These are phyloP conservation scores for Eimeria sp. DNA, from an alignment of 169 alveolate genomes.

Conservation along the genomic window DNA sequence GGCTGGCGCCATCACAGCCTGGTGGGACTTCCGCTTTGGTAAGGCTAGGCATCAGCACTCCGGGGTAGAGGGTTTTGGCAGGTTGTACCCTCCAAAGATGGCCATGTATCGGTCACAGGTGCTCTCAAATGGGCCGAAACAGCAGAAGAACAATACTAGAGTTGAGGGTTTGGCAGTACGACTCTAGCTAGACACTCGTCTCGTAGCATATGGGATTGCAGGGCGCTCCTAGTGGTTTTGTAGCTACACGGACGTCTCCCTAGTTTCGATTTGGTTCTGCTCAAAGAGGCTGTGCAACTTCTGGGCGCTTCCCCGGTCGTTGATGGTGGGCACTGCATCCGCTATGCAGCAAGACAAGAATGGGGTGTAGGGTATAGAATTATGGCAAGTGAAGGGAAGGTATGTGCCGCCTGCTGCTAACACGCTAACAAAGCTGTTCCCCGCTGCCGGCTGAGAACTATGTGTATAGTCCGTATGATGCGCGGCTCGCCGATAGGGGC, in stretches of 20 bases:
- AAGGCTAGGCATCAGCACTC: not conserved
- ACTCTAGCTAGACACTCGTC: not conserved
- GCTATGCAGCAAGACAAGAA: slow-evolving; percentile 33
- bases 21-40: not conserved
- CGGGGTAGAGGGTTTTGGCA: not conserved
- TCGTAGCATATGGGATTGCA: not conserved
- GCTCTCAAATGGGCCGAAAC: slow-evolving; percentile 28
- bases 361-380: not conserved
- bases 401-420: not conserved
- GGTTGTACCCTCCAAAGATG: not conserved
- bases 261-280: not conserved
- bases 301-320: slow-evolving; percentile 35
- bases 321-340: slow-evolving; percentile 56
- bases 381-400: not conserved
- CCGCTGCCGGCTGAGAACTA: not conserved
- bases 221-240: not conserved
- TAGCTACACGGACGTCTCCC: not conserved
- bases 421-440: not conserved
- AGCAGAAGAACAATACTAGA: not conserved
- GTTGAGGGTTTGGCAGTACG: not conserved
- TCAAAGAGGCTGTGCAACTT: not conserved
- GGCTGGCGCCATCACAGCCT: not conserved
- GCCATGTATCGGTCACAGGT: not conserved
- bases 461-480: not conserved
- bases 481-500: slow-evolving; percentile 24